Evolutionary conservation across 2,329 filamentous ascomycete genomes (phyloP).

Genomic region (Hypocrella siamensis): DNA sequence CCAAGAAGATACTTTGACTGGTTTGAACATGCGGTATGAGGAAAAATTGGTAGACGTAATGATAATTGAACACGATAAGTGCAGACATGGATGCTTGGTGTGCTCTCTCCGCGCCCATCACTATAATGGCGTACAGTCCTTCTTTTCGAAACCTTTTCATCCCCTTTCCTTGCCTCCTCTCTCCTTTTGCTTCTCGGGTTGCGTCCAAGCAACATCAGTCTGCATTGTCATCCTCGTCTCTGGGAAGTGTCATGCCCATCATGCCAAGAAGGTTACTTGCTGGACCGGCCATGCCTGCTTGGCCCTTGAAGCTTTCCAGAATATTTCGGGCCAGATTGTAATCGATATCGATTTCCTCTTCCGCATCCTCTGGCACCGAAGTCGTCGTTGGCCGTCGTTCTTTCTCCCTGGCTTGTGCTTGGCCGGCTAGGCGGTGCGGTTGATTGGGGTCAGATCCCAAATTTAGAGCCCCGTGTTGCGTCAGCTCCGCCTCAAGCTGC

Average conservation of each 20-base stretch:
- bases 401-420: slow-evolving; percentile 1
- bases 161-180: too few relatives aligned
- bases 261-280: slow-evolving; percentile 75
- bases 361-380: slow-evolving; percentile 30
- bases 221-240: slow-evolving; percentile 49
- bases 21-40: too few relatives aligned
- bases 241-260: slow-evolving; percentile 69
- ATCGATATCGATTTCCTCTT: slow-evolving; percentile 59
- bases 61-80: too few relatives aligned
- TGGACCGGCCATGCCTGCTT: slow-evolving; percentile 72
- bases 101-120: too few relatives aligned
- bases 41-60: too few relatives aligned
- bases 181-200: background rate
- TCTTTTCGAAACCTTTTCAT: too few relatives aligned
- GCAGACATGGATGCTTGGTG: too few relatives aligned
- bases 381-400: slow-evolving; percentile 3
- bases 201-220: background rate
- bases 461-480: slow-evolving; percentile 13
- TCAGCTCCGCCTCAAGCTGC: slow-evolving; percentile 57
- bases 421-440: background rate
- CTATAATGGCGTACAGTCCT: too few relatives aligned
- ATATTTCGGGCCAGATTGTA: slow-evolving; percentile 82
- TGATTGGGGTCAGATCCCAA: slow-evolving; percentile 23
- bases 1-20: too few relatives aligned
- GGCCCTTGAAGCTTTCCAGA: slow-evolving; percentile 81